These are phyloP conservation scores for Clonostachys byssicola DNA, from an alignment of 2,329 filamentous ascomycete species.

Conservation along the genomic window DNA sequence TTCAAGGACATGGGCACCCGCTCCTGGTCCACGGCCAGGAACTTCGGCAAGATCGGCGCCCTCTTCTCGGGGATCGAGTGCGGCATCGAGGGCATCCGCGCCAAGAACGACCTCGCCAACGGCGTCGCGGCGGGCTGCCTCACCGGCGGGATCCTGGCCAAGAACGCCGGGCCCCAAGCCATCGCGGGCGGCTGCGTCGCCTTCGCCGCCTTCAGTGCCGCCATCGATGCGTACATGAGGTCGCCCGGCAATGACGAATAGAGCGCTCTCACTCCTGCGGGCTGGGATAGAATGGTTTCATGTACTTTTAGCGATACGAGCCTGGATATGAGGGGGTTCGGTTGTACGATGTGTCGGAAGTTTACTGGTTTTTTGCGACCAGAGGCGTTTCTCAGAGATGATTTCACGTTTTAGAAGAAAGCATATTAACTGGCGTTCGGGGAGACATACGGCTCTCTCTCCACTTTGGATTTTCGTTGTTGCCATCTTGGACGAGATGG, in stretches of 20 bases:
- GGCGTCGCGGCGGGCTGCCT: constrained; percentile 84
- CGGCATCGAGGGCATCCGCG: constrained; percentile 85
- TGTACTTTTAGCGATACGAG: no score
- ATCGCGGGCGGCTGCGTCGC: constrained; percentile 83
- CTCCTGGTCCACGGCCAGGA: constrained; percentile 81
- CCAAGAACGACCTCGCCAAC: constrained; percentile 91
- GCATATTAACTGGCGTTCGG: no score
- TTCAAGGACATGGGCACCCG: constrained; percentile 93
- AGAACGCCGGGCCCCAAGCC: constrained; percentile 85
- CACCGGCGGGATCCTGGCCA: constrained; percentile 83
- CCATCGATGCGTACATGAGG: constrained; percentile 89
- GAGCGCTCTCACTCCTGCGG: background rate
- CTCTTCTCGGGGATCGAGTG: constrained; percentile 93
- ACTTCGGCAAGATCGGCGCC: constrained; percentile 90
- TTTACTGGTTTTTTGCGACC: no score
- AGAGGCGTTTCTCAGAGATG: no score
- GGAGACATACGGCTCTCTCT: no score
- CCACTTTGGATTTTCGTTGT: no score
- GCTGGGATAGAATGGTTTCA: no score
- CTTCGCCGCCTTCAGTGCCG: constrained; percentile 88
- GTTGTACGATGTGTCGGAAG: no score
- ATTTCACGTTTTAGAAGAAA: no score
- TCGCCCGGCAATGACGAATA: constrained; percentile 61
- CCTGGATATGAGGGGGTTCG: no score
- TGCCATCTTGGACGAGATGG: no score